These are phyloP conservation scores for Coemansia sp. DNA, from an alignment of 192 early-diverging fungal species.

Conservation along the genomic window DNA sequence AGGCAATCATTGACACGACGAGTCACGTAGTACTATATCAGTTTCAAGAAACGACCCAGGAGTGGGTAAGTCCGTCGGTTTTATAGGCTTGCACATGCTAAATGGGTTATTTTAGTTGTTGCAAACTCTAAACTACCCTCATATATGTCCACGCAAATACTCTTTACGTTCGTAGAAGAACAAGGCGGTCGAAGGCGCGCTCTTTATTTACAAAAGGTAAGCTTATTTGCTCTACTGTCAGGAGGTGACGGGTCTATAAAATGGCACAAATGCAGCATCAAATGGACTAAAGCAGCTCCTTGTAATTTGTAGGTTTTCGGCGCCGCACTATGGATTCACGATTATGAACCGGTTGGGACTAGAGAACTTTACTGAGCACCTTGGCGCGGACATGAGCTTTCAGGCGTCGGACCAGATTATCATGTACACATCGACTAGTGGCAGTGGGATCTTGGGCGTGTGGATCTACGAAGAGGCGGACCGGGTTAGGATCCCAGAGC, in stretches of 20 bases:
- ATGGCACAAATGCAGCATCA: not conserved
- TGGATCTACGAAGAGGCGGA: conserved; percentile 55
- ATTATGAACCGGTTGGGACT: conserved; percentile 86
- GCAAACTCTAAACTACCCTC: not conserved
- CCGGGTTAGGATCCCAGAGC: conserved; percentile 36
- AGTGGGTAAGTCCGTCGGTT: conserved; percentile 71
- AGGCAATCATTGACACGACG: conserved; percentile 78
- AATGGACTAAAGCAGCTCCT: not conserved
- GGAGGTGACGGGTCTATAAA: not conserved
- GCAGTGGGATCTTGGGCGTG: conserved; percentile 31
- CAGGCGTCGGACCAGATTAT: conserved; percentile 82
- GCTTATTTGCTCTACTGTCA: not conserved
- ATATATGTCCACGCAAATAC: not conserved
- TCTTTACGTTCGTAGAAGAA: conserved; percentile 64
- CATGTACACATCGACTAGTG: conserved; percentile 65
- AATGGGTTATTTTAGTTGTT: not conserved
- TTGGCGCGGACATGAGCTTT: conserved; percentile 73
- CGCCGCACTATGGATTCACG: conserved; percentile 74
- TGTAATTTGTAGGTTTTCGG: conserved; percentile 14
- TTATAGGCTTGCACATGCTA: not conserved
- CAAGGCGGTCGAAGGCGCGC: conserved; percentile 84
- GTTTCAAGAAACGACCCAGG: conserved; percentile 65
- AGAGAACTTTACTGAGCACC: conserved; percentile 73
- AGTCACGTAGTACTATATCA: conserved; percentile 89
- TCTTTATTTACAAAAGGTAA: conserved; percentile 83